A percentile compares a stretch with the other conserved stretches of the same genome.
phyloP scores from a whole-genome alignment of 164 flowering plant genomes.

The grape (Vitis vinifera) region DNA sequence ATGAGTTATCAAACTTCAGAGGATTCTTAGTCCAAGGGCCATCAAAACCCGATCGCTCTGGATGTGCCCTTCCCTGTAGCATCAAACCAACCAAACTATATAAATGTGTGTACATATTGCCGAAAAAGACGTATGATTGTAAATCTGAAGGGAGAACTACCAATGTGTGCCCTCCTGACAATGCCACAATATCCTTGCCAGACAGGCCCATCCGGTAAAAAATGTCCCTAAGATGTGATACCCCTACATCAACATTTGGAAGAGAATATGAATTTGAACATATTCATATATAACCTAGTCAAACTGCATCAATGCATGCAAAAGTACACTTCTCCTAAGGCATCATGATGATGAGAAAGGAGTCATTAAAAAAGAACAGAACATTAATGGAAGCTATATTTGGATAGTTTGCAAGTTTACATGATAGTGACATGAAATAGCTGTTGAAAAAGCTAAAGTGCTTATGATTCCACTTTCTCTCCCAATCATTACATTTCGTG shows the following conservation, averaged over 20 bases:
- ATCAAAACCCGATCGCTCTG: conserved; percentile 81
- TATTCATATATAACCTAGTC: too few species aligned
- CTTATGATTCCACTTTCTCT: too few species aligned
- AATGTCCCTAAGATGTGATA: conserved; percentile 66
- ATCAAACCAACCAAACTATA: background rate
- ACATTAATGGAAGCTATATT: too few species aligned
- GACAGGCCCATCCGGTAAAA: conserved; percentile 89
- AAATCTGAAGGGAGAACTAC: conserved; percentile 27
- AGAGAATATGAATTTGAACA: background rate
- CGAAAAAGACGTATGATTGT: background rate
- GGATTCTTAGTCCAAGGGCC: conserved; percentile 85
- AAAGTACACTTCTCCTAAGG: too few species aligned
- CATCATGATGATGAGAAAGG: too few species aligned
- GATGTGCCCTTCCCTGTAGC: conserved; percentile 74
- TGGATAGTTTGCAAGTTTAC: too few species aligned
- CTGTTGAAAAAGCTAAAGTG: too few species aligned
- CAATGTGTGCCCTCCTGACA: conserved; percentile 92
- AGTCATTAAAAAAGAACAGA: too few species aligned
- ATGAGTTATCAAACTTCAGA: conserved; percentile 78
- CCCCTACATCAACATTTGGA: conserved; percentile 44
- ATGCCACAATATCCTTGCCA: conserved; percentile 90
- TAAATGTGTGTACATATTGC: background rate
- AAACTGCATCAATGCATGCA: too few species aligned
- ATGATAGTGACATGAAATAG: too few species aligned
- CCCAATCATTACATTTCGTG: too few species aligned